Conservation (phyloP, 2,329 filamentous ascomycete genomes). For the Aspergillus sp. region DNA sequence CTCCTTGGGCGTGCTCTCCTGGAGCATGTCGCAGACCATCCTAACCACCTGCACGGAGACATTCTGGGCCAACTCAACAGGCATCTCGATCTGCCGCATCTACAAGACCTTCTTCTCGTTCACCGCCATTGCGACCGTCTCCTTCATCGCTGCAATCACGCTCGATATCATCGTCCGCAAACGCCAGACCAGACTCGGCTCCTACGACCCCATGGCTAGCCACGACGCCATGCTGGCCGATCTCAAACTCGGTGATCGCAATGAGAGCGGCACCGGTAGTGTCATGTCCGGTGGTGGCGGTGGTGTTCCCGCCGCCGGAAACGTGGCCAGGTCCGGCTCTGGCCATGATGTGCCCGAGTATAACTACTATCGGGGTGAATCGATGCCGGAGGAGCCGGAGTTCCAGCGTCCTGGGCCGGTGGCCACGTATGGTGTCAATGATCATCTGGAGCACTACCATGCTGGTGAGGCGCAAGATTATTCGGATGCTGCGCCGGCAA, state of each 20-base stretch:
- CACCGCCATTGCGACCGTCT: slow-evolving; percentile 39
- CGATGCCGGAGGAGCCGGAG: no score
- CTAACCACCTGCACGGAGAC: slow-evolving; percentile 41
- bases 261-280: neutral
- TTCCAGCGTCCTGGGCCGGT: no score
- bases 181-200: slow-evolving; percentile 38
- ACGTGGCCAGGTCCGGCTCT: no score
- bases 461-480: slow-evolving; percentile 20
- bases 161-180: slow-evolving; percentile 46
- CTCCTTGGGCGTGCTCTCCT: slow-evolving; percentile 45
- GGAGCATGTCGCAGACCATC: slow-evolving; percentile 48
- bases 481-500: slow-evolving; percentile 18
- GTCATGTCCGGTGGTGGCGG: neutral
- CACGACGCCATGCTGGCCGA: slow-evolving; percentile 21
- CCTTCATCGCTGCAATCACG: slow-evolving; percentile 40
- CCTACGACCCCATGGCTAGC: slow-evolving; percentile 41
- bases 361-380: no score
- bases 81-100: slow-evolving; percentile 48
- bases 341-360: no score
- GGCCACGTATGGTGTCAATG: neutral
- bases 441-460: slow-evolving; percentile 14
- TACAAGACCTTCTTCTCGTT: slow-evolving; percentile 57
- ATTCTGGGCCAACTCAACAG: slow-evolving; percentile 48
- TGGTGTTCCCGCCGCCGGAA: neutral
- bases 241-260: slow-evolving; percentile 25